Evolutionary conservation across 257 asterid genomes (phyloP), one percentile per base, ranked within the genome.

Genomic region (Penstemon barbatus): DNA sequence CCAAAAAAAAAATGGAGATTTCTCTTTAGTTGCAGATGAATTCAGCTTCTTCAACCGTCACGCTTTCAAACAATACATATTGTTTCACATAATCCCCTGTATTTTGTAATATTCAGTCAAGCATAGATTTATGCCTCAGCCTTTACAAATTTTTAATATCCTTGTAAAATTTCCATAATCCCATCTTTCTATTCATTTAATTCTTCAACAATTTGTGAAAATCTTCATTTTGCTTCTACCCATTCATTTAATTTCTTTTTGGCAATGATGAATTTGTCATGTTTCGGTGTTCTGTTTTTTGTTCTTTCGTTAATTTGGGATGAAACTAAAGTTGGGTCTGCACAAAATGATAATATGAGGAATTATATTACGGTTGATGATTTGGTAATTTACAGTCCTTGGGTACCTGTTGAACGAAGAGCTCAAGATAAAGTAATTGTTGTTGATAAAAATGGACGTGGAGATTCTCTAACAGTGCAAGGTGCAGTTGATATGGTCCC

Each of bases 401-500:
- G 45, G 1, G 40, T 72, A 61, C 71, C 53, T 33, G 64, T 44
- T 0, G 66, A 3, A 40, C 52, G 36, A 15, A 36, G 9, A 25
- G 33, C 0, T 7, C 33, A 36, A 11, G 45, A 57, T 3, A 51
- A 60, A 6, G 60, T 82, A 0, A 74, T 85, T 1, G 71, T 85
- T 2, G 95, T 87, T 9, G 90, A 85, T 57, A 46, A 65, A 19
- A 76, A 68, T 15, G 97, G 95, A 3, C 15, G 54, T 0, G 91
- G 92, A 4, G 87, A 87, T 71, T 83, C 82, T 0, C 3, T n/a
- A 0, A 89, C 88, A 0, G 84, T 87, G 39, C 95, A 89, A 68
- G 95, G 76, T 6, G 97, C 92, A 3, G 75, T 89, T 9, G 80
- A 85, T 59, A 63, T 84, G 84, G 92, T 89, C 61, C 91, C 95